Conservation (phyloP, 257 asterid species). For the Verbena officinalis region DNA sequence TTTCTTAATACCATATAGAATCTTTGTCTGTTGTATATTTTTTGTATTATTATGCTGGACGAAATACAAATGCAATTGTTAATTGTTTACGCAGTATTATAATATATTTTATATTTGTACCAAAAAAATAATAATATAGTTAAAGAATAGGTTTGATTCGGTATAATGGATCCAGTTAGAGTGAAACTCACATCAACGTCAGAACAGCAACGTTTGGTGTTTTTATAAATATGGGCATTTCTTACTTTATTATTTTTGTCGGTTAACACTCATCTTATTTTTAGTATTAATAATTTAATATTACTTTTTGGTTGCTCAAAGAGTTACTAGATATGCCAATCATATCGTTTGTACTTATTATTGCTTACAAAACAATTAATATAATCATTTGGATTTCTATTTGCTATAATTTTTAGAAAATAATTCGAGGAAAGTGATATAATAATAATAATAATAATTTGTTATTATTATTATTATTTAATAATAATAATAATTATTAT, state of each 20-base stretch:
- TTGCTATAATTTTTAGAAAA: neutral
- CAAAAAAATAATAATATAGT: too few relatives aligned
- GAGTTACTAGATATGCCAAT: neutral
- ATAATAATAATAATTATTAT: too few relatives aligned
- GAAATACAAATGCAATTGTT: slow-evolving; percentile 23
- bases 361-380: slow-evolving; percentile 20
- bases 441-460: too few relatives aligned
- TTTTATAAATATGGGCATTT: neutral
- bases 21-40: slow-evolving; percentile 38
- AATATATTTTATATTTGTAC: neutral
- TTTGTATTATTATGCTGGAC: slow-evolving; percentile 16
- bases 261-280: slow-evolving; percentile 4
- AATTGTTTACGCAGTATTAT: slow-evolving; percentile 11
- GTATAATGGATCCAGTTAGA: slow-evolving; percentile 6
- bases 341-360: slow-evolving; percentile 12
- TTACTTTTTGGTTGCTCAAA: slow-evolving; percentile 19
- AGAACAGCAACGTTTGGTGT: slow-evolving; percentile 23
- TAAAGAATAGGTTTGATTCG: slow-evolving; percentile 13
- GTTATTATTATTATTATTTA: too few relatives aligned
- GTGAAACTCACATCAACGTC: slow-evolving; percentile 36
- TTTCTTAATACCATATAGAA: slow-evolving; percentile 16
- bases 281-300: slow-evolving; percentile 26
- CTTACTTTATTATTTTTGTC: slow-evolving; percentile 1
- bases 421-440: neutral
- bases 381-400: neutral